Conservation (phyloP, 331 rosid species). For the Cydonia oblonga region DNA sequence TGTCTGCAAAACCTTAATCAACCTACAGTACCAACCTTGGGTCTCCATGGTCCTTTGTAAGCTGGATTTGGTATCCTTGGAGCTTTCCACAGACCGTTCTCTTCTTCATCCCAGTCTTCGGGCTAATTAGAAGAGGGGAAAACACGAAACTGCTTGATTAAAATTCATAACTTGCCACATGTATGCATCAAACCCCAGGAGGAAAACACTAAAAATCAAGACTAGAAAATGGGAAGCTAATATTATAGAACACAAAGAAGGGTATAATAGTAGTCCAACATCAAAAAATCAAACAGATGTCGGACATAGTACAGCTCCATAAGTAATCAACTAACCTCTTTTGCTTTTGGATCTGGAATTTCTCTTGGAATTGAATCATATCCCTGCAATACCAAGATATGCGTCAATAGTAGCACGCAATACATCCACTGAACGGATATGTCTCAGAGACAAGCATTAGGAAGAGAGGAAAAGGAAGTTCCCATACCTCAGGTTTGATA, state of each 20-base stretch:
- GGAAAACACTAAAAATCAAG: slow-evolving; percentile 1
- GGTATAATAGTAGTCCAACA: not conserved
- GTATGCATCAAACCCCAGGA: slow-evolving; percentile 5
- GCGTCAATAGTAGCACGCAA: slow-evolving; percentile 4
- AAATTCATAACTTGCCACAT: not conserved
- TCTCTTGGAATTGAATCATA: slow-evolving; percentile 69
- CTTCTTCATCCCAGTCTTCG: slow-evolving; percentile 68
- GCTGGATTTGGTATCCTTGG: slow-evolving; percentile 77
- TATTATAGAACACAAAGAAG: not conserved
- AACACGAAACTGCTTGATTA: slow-evolving; percentile 1
- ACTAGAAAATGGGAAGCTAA: not conserved
- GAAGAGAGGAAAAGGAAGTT: not conserved
- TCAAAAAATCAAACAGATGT: not conserved
- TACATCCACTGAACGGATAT: slow-evolving; percentile 11
- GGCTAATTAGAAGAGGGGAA: slow-evolving; percentile 36
- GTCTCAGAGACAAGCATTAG: not conserved
- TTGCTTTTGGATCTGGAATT: slow-evolving; percentile 67
- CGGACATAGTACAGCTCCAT: not conserved
- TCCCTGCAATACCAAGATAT: slow-evolving; percentile 43
- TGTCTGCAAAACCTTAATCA: slow-evolving; percentile 13
- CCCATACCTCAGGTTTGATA: slow-evolving; percentile 54
- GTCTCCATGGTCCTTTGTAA: slow-evolving; percentile 74
- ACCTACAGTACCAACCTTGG: slow-evolving; percentile 55
- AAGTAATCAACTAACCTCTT: slow-evolving; percentile 43
- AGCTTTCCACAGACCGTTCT: slow-evolving; percentile 60